These are phyloP conservation scores for Pleurotus djamor DNA, from an alignment of 768 basidiomycete genomes.

Conservation along the genomic window DNA sequence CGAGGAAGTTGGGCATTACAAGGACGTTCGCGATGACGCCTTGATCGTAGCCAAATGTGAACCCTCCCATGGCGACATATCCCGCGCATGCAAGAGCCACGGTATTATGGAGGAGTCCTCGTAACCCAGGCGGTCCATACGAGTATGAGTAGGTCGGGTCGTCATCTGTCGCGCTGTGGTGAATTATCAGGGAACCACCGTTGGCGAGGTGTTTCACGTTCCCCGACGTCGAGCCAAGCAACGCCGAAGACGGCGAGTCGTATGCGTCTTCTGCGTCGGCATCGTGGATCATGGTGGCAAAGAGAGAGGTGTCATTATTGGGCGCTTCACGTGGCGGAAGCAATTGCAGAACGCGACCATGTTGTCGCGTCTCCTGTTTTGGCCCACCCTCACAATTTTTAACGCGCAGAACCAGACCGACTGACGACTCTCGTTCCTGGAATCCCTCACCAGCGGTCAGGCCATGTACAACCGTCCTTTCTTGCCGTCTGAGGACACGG, in stretches of 20 bases:
- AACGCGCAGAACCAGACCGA: too few species aligned
- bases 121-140: constrained; percentile 70
- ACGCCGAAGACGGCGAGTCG: background rate
- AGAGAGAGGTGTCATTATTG: background rate
- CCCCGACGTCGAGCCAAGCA: background rate
- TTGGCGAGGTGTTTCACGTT: background rate
- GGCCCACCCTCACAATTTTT: too few species aligned
- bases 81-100: constrained; percentile 67
- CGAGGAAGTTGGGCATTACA: constrained; percentile 74
- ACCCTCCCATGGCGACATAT: constrained; percentile 75
- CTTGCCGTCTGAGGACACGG: too few species aligned
- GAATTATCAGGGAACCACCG: constrained; percentile 30
- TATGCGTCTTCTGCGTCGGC: background rate
- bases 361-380: background rate
- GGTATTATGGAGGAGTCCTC: constrained; percentile 62
- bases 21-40: constrained; percentile 86
- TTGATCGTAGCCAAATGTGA: constrained; percentile 84
- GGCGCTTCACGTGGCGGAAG: background rate
- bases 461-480: too few species aligned
- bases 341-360: background rate
- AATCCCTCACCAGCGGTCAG: too few species aligned
- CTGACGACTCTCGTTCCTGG: too few species aligned
- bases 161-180: constrained; percentile 23
- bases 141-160: constrained; percentile 53
- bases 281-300: background rate